Conservation (phyloP, 1,284 basidiomycete species). For the Pseudozyma tsukubaensis region DNA sequence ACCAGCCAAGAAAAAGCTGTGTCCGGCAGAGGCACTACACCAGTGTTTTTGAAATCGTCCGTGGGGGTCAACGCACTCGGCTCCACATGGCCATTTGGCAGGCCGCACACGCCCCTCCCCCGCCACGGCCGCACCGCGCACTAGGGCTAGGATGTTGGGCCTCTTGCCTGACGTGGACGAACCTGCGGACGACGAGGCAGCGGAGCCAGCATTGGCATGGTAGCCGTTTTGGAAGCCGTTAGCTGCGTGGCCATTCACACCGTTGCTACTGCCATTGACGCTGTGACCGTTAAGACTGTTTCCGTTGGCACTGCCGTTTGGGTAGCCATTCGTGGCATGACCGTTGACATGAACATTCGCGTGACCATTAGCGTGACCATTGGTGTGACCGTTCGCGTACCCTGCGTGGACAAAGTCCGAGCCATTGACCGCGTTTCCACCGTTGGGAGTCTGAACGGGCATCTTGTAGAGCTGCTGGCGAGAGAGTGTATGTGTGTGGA, state of each 20-base stretch:
- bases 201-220: not conserved
- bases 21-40: too few relatives aligned
- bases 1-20: too few relatives aligned
- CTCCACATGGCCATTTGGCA: too few relatives aligned
- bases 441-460: conserved; percentile 20
- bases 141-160: too few relatives aligned
- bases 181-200: not conserved
- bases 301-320: conserved; percentile 2
- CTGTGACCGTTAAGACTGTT: not conserved
- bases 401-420: conserved; percentile 14
- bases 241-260: conserved; percentile 7
- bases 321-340: not conserved
- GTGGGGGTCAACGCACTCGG: too few relatives aligned
- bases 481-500: too few relatives aligned
- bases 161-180: too few relatives aligned
- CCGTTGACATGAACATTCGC: not conserved
- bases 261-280: conserved; percentile 6
- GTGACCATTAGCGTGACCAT: not conserved
- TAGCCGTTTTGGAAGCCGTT: conserved; percentile 2
- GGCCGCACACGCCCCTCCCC: too few relatives aligned
- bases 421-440: conserved; percentile 3
- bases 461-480: conserved; percentile 9
- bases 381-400: conserved; percentile 2
- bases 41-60: too few relatives aligned
- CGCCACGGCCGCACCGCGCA: too few relatives aligned